Base-by-base conservation (phyloP, 2,329 filamentous ascomycete species). In the Myotisia sp. region DNA sequence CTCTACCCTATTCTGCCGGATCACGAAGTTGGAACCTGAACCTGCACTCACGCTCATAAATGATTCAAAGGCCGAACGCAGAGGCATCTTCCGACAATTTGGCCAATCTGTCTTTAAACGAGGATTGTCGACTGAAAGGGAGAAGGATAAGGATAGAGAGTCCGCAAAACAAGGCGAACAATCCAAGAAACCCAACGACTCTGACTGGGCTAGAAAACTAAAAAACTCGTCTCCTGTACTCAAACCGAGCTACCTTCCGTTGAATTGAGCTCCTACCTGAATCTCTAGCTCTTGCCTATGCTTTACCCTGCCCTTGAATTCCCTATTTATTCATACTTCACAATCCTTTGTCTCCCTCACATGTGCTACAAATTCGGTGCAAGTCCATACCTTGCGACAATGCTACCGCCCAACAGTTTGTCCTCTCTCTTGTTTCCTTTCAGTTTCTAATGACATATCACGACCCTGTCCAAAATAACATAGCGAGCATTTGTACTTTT, bases 1-100 rank as follows among this genome's bases (percentile, higher is more conserved):
- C 59, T 93, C 90, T 2, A 92, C 85, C 7, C 66, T 98, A 10
- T 93, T 95, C 57, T 93, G 86, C 63, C 78, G 77, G 49, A 81
- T 95, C 59, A 76, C 76, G 45, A 79, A 74, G 44, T 63, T 71
- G 40, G 62, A 67, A 4, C 56, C 63, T 14, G 47, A 66, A 17
- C 54, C 64, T 21, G 56, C 65, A 17, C 52, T 20, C 3, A 16
- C 53, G 26, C 52, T 50, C 24, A 37, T 56, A 9, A 51, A 56
- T 35, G 56, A 59, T 29, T 49, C 58, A 7, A 53, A 54, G 18
- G 54, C 52, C 3, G 58, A 61, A 37, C 55, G 58, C 23, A 47
- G 51, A 47, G 60, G 56, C 10, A 59, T 60, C 36, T 47, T 62
- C 35, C 53, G 54, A 17, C 55, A 59, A 18, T 55, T 62, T 37